These are phyloP conservation scores for Phytophthora syringae DNA, from an alignment of 352 stramenopile genomes.

Conservation along the genomic window DNA sequence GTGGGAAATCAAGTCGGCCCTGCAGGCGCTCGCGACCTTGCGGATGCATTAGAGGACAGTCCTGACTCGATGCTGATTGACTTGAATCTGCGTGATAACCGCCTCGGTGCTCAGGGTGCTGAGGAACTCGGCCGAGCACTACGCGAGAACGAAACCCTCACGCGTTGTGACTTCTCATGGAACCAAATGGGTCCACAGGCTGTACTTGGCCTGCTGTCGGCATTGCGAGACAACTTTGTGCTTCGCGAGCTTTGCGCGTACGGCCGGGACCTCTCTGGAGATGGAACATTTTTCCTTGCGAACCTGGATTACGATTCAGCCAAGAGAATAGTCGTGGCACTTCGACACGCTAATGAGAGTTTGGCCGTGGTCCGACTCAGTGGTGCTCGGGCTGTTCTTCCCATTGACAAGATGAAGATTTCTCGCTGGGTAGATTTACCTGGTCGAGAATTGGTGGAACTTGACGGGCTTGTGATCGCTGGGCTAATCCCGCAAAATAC, in stretches of 20 bases:
- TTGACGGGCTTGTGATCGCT: slow-evolving; percentile 71
- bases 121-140: slow-evolving; percentile 50
- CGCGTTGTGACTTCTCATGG: slow-evolving; percentile 69
- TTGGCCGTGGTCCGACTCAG: slow-evolving; percentile 56
- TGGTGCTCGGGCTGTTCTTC: slow-evolving; percentile 45
- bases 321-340: slow-evolving; percentile 46
- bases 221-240: slow-evolving; percentile 65
- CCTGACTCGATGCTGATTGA: slow-evolving; percentile 66
- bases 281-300: slow-evolving; percentile 43
- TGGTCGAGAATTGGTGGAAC: slow-evolving; percentile 44
- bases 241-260: slow-evolving; percentile 56
- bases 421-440: slow-evolving; percentile 67
- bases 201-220: slow-evolving; percentile 48
- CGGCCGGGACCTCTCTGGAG: slow-evolving; percentile 57
- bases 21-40: slow-evolving; percentile 52
- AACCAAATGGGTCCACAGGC: slow-evolving; percentile 60
- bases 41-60: slow-evolving; percentile 63
- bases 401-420: slow-evolving; percentile 66
- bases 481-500: slow-evolving; percentile 62
- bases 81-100: slow-evolving; percentile 66
- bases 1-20: slow-evolving; percentile 58
- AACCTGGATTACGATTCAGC: slow-evolving; percentile 70
- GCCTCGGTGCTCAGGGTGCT: slow-evolving; percentile 52
- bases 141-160: slow-evolving; percentile 76
- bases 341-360: slow-evolving; percentile 60